phyloP scores from a whole-genome alignment of 1,284 basidiomycete genomes.

The Rhodotorula sp. region DNA sequence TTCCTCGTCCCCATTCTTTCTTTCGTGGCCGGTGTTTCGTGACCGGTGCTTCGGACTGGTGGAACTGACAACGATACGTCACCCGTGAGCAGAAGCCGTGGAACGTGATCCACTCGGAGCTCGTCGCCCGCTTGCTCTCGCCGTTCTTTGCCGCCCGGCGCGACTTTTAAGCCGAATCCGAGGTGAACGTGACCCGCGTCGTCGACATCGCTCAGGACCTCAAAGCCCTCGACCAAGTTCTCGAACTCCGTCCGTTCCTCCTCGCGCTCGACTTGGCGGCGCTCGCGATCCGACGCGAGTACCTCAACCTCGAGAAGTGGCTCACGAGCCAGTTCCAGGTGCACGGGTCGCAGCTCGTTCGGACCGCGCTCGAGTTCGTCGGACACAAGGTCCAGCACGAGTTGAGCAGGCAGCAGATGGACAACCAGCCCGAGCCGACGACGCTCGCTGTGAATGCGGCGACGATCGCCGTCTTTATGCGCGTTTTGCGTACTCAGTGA shows the following conservation, averaged over 20 bases:
- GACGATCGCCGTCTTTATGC: constrained; percentile 86
- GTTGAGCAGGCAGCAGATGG: constrained; percentile 71
- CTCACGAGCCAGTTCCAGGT: constrained; percentile 77
- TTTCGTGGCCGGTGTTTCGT: too few species aligned
- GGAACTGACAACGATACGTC: background rate
- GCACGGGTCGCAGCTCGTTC: constrained; percentile 81
- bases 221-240: constrained; percentile 83
- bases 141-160: constrained; percentile 89
- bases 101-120: constrained; percentile 80
- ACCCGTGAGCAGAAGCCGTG: constrained; percentile 64
- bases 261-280: constrained; percentile 84
- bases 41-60: too few species aligned
- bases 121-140: constrained; percentile 77
- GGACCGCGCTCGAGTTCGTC: constrained; percentile 79
- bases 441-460: constrained; percentile 79
- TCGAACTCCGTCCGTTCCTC: constrained; percentile 82
- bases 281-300: constrained; percentile 85
- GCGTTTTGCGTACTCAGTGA: constrained; percentile 77
- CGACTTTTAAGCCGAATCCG: constrained; percentile 88
- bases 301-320: constrained; percentile 95
- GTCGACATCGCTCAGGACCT: constrained; percentile 93
- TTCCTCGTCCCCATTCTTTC: background rate
- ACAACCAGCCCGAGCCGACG: constrained; percentile 62
- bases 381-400: constrained; percentile 89
- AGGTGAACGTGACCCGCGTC: constrained; percentile 88